phyloP scores from a whole-genome alignment of 2,329 filamentous ascomycete species.

The Rachicladosporium sp. region DNA sequence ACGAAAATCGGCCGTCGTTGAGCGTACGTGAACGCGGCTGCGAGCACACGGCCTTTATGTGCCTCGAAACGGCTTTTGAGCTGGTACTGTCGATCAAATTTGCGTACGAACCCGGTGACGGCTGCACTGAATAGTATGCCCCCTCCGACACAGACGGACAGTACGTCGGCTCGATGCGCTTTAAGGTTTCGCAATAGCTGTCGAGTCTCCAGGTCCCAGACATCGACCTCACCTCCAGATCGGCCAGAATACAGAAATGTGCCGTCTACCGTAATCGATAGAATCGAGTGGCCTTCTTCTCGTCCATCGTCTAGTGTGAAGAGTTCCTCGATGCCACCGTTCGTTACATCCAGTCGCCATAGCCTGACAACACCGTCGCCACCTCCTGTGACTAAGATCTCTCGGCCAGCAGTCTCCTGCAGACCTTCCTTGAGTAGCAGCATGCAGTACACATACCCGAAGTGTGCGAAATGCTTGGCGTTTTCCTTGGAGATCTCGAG shows the following conservation, averaged over 20 bases:
- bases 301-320: slow-evolving; percentile 50
- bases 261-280: slow-evolving; percentile 76
- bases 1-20: slow-evolving; percentile 72
- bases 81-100: slow-evolving; percentile 73
- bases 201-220: slow-evolving; percentile 93
- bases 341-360: slow-evolving; percentile 61
- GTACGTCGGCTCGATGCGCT: slow-evolving; percentile 67
- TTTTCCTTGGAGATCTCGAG: slow-evolving; percentile 73
- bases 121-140: slow-evolving; percentile 78
- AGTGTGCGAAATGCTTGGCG: slow-evolving; percentile 81
- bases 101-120: slow-evolving; percentile 62
- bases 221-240: slow-evolving; percentile 73
- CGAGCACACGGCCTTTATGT: slow-evolving; percentile 75
- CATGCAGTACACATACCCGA: slow-evolving; percentile 95
- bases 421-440: slow-evolving; percentile 64
- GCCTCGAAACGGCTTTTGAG: slow-evolving; percentile 68
- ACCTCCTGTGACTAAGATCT: slow-evolving; percentile 79
- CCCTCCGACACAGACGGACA: slow-evolving; percentile 74
- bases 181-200: slow-evolving; percentile 82
- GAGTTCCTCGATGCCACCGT: slow-evolving; percentile 55
- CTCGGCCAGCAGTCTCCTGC: slow-evolving; percentile 55
- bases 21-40: slow-evolving; percentile 63
- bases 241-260: slow-evolving; percentile 89
- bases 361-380: slow-evolving; percentile 90
- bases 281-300: slow-evolving; percentile 47